These are phyloP conservation scores for Termitomyces sp. DNA, from an alignment of 768 basidiomycete species.

Conservation along the genomic window DNA sequence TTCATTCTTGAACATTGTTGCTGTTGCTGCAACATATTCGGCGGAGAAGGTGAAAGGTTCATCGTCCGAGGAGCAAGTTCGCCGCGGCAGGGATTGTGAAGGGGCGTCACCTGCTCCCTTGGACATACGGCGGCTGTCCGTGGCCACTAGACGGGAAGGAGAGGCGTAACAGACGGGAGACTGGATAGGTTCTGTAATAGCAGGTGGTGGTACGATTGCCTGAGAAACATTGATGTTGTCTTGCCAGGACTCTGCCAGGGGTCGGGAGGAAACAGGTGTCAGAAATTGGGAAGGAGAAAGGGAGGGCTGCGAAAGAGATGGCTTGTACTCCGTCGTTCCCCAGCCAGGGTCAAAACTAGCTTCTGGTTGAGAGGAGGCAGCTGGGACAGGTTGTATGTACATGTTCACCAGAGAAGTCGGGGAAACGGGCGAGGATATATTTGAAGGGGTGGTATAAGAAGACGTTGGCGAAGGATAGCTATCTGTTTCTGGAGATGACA, in stretches of 20 bases:
- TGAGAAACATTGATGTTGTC: not conserved
- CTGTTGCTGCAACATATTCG: constrained; percentile 29
- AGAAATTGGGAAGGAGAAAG: not conserved
- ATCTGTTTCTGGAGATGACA: constrained; percentile 34
- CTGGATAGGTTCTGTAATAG: not conserved
- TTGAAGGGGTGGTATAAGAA: constrained; percentile 11
- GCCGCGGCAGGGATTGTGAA: constrained; percentile 11
- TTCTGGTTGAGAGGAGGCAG: constrained; percentile 1
- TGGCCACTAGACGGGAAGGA: not conserved
- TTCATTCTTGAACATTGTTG: constrained; percentile 26
- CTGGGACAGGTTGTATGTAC: constrained; percentile 6
- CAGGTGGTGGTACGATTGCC: not conserved
- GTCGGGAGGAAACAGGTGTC: not conserved
- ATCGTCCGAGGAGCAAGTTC: constrained; percentile 22
- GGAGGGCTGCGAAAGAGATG: constrained; percentile 5
- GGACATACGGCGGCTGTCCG: not conserved
- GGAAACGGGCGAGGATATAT: constrained; percentile 17
- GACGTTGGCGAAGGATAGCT: constrained; percentile 13
- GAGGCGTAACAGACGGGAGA: not conserved
- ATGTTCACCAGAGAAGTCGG: constrained; percentile 10
- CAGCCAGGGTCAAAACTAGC: constrained; percentile 2
- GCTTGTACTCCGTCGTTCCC: constrained; percentile 5
- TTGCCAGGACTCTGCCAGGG: constrained; percentile 1
- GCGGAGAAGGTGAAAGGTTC: constrained; percentile 30
- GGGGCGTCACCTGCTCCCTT: not conserved